Conservation (phyloP, 805 yeast species). For the Saccharomycopsis fermentans region DNA sequence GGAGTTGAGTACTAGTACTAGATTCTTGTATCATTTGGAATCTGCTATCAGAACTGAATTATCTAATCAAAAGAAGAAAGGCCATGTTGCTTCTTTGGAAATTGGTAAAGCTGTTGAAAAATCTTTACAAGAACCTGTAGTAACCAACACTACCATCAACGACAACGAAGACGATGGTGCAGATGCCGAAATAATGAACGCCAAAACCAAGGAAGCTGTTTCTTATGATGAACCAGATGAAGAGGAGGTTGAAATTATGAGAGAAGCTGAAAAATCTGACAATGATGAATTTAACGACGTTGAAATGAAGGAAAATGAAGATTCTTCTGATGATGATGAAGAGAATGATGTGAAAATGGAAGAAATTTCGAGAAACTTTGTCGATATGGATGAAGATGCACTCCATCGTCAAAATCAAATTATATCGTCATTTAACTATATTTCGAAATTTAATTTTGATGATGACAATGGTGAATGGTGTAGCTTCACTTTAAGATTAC, state of each 20-base stretch:
- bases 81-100: slow-evolving; percentile 37
- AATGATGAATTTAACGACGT: slow-evolving; percentile 33
- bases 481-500: slow-evolving; percentile 72
- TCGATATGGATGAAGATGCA: slow-evolving; percentile 47
- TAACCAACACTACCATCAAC: slow-evolving; percentile 25
- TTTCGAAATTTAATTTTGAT: slow-evolving; percentile 80
- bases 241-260: slow-evolving; percentile 85
- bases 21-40: slow-evolving; percentile 66
- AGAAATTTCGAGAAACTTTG: slow-evolving; percentile 2
- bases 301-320: slow-evolving; percentile 26
- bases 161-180: slow-evolving; percentile 45
- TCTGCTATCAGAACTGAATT: slow-evolving; percentile 66
- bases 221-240: slow-evolving; percentile 95
- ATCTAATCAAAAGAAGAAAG: slow-evolving; percentile 62
- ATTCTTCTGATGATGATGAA: slow-evolving; percentile 33
- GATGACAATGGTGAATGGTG: slow-evolving; percentile 88
- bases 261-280: slow-evolving; percentile 66
- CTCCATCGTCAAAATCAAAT: slow-evolving; percentile 81
- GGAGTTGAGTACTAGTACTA: slow-evolving; percentile 52
- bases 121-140: slow-evolving; percentile 36
- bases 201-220: slow-evolving; percentile 72
- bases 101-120: slow-evolving; percentile 65
- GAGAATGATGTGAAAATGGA: slow-evolving; percentile 26
- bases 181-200: slow-evolving; percentile 47
- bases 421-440: slow-evolving; percentile 58